Percentiles rank a stretch among this genome's conserved stretches.
phyloP scores from a whole-genome alignment of 2,329 filamentous ascomycete species.

The Fonsecaea pedrosoi region DNA sequence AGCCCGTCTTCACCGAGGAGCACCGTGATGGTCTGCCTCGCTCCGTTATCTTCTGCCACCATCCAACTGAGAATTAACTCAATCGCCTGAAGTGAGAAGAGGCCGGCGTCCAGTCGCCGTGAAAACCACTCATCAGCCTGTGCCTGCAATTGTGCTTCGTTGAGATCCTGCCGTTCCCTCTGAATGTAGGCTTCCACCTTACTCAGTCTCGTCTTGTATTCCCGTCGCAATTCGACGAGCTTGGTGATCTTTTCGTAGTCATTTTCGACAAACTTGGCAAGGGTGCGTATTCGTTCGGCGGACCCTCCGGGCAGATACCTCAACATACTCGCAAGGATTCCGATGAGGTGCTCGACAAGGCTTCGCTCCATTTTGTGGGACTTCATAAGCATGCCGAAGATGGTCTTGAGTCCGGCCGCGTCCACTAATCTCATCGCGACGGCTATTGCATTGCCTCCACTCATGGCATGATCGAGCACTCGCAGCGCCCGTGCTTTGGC shows the following conservation, averaged over 20 bases:
- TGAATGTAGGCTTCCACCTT: constrained; percentile 69
- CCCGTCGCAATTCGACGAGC: constrained; percentile 72
- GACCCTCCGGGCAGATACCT: constrained; percentile 79
- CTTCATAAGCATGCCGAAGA: constrained; percentile 70
- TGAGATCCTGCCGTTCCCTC: constrained; percentile 64
- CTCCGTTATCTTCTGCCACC: constrained; percentile 83
- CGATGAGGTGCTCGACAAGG: constrained; percentile 78
- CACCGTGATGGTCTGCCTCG: constrained; percentile 67
- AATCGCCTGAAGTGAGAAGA: constrained; percentile 81
- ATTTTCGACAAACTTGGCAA: constrained; percentile 96
- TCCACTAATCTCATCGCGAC: constrained; percentile 81
- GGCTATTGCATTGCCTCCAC: constrained; percentile 61
- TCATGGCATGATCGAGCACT: constrained; percentile 81
- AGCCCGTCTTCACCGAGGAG: constrained; percentile 70
- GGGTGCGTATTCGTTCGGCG: constrained; percentile 76
- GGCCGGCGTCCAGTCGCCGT: constrained; percentile 77
- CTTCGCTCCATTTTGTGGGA: constrained; percentile 61
- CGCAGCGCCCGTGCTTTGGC: constrained; percentile 79
- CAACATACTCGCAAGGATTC: constrained; percentile 83
- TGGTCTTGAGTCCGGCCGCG: constrained; percentile 79
- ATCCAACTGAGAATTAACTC: constrained; percentile 91
- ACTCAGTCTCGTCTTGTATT: constrained; percentile 69
- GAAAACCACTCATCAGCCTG: constrained; percentile 75
- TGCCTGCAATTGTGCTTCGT: constrained; percentile 66
- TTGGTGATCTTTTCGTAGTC: constrained; percentile 83